A percentile compares a stretch with the other conserved stretches of the same genome.
phyloP scores from a whole-genome alignment of 1,284 basidiomycete genomes.

The Cerrena zonata region DNA sequence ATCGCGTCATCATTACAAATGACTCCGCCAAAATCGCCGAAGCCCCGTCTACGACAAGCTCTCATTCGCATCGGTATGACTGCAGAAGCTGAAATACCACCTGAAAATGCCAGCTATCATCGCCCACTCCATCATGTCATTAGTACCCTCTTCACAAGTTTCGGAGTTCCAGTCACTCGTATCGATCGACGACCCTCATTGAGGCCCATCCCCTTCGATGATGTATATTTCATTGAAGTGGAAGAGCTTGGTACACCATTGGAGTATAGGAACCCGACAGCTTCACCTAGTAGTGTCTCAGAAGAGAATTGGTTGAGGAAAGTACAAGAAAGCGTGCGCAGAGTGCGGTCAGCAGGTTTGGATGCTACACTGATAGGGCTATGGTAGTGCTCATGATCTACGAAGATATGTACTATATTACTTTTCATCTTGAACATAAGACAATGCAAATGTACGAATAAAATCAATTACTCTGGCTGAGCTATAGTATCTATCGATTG shows the following conservation, averaged over 20 bases:
- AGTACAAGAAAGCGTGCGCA: constrained; percentile 32
- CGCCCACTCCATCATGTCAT: constrained; percentile 21
- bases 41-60: constrained; percentile 27
- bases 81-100: neutral
- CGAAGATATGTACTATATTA: too few species aligned
- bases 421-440: too few species aligned
- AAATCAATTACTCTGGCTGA: too few species aligned
- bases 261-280: neutral
- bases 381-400: constrained; percentile 22
- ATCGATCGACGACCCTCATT: constrained; percentile 61
- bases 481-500: too few species aligned
- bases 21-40: constrained; percentile 16
- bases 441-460: too few species aligned
- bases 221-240: constrained; percentile 43
- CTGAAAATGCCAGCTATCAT: constrained; percentile 9
- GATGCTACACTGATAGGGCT: constrained; percentile 26
- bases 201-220: constrained; percentile 43
- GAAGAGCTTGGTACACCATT: constrained; percentile 18
- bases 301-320: constrained; percentile 22
- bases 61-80: constrained; percentile 32
- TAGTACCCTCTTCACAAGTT: constrained; percentile 28
- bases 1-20: constrained; percentile 33
- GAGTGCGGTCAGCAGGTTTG: constrained; percentile 31
- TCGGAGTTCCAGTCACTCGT: constrained; percentile 34
- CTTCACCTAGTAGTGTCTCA: constrained; percentile 7